These are phyloP conservation scores for Physcomitrellopsis africana DNA, from an alignment of 225 moss, liverwort and hornwort species.

Conservation along the genomic window DNA sequence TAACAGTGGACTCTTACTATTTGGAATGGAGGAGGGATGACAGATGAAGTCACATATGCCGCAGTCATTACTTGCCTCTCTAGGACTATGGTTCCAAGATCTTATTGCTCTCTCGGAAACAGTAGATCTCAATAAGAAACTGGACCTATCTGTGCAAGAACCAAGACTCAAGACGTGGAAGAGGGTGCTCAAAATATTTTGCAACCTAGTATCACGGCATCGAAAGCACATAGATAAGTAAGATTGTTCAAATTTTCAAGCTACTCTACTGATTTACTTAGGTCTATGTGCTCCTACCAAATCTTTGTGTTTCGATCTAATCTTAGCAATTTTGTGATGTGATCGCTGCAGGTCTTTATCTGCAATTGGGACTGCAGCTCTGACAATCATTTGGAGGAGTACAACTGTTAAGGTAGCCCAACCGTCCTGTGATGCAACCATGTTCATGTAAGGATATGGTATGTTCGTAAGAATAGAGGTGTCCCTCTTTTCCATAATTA, in stretches of 20 bases:
- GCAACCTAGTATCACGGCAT: slow-evolving; percentile 85
- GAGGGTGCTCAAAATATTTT: slow-evolving; percentile 84
- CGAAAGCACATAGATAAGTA: slow-evolving; percentile 96
- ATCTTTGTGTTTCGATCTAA: slow-evolving; percentile 16
- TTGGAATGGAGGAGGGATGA: slow-evolving; percentile 64
- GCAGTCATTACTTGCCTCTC: slow-evolving; percentile 59
- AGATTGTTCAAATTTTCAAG: slow-evolving; percentile 20
- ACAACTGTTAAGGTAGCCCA: slow-evolving; percentile 59
- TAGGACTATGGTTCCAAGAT: slow-evolving; percentile 88
- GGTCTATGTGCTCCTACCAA: slow-evolving; percentile 14
- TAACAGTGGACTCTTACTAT: slow-evolving; percentile 44
- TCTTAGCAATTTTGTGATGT: slow-evolving; percentile 19
- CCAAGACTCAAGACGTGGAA: slow-evolving; percentile 93
- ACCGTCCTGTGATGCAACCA: slow-evolving; percentile 26
- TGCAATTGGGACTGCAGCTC: slow-evolving; percentile 72
- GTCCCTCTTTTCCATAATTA: neutral
- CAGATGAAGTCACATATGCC: slow-evolving; percentile 98
- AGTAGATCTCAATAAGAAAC: slow-evolving; percentile 76
- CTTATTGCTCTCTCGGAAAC: slow-evolving; percentile 76
- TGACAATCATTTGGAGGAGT: slow-evolving; percentile 71
- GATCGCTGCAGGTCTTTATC: slow-evolving; percentile 68
- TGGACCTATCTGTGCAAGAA: slow-evolving; percentile 80
- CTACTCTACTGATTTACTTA: slow-evolving; percentile 13
- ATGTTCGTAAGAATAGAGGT: slow-evolving; percentile 11
- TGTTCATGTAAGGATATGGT: neutral